These are phyloP conservation scores for Globisporangium irregulare DNA, from an alignment of 352 stramenopile genomes.

Conservation along the genomic window DNA sequence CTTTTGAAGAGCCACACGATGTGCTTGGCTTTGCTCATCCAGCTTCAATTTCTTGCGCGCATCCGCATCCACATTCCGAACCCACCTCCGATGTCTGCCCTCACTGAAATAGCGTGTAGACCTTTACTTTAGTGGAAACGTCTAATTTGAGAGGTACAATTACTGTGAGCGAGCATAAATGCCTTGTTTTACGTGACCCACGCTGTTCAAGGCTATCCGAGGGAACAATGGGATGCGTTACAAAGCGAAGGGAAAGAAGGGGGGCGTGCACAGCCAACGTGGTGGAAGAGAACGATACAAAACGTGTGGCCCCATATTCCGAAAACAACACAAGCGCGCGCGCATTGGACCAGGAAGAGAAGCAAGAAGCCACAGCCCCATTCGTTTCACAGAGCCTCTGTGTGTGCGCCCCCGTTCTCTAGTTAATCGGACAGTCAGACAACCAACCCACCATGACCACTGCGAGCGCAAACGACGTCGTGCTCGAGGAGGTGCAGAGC, in stretches of 20 bases:
- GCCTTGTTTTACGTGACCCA: not conserved
- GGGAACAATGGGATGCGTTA: not conserved
- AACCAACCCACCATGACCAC: constrained; percentile 25
- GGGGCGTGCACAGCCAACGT: not conserved
- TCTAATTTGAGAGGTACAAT: too few relatives aligned
- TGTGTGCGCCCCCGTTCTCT: not conserved
- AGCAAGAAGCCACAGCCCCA: not conserved
- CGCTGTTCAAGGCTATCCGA: not conserved
- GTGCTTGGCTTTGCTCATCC: not conserved
- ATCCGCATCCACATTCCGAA: not conserved
- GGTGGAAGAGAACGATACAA: not conserved
- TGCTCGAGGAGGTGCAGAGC: constrained; percentile 49
- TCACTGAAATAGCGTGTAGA: not conserved
- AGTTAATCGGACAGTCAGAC: not conserved
- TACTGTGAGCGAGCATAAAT: not conserved
- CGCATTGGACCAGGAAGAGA: not conserved
- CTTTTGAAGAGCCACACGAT: not conserved
- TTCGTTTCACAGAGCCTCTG: not conserved
- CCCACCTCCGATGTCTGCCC: not conserved
- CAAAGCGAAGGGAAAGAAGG: not conserved
- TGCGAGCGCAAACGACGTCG: constrained; percentile 65
- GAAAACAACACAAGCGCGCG: not conserved
- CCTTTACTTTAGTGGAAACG: not conserved
- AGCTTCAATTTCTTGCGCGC: not conserved
- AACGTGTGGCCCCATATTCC: not conserved